These are phyloP conservation scores for Thuja plicata DNA, from an alignment of 83 land plant species.

Conservation along the genomic window DNA sequence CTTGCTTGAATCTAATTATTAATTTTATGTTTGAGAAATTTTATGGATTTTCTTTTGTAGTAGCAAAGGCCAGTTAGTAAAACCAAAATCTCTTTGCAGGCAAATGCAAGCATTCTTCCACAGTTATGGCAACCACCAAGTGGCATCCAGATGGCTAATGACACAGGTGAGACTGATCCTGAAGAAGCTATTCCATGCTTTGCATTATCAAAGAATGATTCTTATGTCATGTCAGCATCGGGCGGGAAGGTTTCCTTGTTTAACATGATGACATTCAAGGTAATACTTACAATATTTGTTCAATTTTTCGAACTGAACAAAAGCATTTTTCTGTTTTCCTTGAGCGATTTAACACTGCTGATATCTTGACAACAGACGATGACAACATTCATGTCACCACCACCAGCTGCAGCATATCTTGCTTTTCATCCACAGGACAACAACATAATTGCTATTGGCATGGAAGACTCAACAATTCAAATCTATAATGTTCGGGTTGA, in stretches of 20 bases:
- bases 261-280: constrained; percentile 87
- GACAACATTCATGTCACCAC: constrained; percentile 40
- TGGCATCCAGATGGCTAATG: constrained; percentile 81
- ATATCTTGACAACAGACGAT: constrained; percentile 22
- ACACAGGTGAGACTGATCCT: constrained; percentile 50
- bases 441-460: constrained; percentile 38
- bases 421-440: constrained; percentile 39
- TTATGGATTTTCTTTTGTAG: not conserved
- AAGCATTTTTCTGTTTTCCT: not conserved
- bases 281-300: constrained; percentile 13
- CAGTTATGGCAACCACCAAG: constrained; percentile 76
- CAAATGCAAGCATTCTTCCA: constrained; percentile 59
- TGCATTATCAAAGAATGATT: constrained; percentile 86
- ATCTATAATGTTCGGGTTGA: constrained; percentile 57
- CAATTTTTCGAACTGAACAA: not conserved
- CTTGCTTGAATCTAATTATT: not conserved
- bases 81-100: constrained; percentile 32
- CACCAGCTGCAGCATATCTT: constrained; percentile 26
- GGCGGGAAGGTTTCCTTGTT: constrained; percentile 80
- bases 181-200: constrained; percentile 80
- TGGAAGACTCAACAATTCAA: constrained; percentile 32
- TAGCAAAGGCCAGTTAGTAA: not conserved
- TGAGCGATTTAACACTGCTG: not conserved
- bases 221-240: constrained; percentile 86
- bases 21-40: not conserved